Percentiles rank a stretch among this genome's conserved stretches.
phyloP scores from a whole-genome alignment of 306 rosid species.

The Prunus davidiana region DNA sequence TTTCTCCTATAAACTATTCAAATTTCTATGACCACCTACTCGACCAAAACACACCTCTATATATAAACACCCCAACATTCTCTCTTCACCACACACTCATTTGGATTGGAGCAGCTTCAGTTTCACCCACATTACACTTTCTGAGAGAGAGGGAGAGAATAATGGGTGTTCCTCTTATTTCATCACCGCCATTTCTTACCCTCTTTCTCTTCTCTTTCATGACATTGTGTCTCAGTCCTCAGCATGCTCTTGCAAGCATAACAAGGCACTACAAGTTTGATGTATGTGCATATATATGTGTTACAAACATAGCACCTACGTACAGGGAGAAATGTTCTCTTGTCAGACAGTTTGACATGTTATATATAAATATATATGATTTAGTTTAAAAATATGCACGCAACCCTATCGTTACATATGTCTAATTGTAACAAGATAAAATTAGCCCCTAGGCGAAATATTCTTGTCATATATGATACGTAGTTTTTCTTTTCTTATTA shows the following conservation, averaged over 20 bases:
- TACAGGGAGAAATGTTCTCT: no score
- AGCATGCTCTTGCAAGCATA: slow-evolving; percentile 35
- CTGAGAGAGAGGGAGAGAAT: not conserved
- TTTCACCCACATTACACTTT: not conserved
- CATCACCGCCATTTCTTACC: slow-evolving; percentile 8
- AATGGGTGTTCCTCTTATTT: slow-evolving; percentile 27
- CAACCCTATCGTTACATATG: no score
- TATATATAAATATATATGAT: not conserved
- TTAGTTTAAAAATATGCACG: no score
- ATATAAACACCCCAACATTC: slow-evolving; percentile 26
- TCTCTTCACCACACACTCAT: not conserved
- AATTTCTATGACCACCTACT: slow-evolving; percentile 17
- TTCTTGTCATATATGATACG: not conserved
- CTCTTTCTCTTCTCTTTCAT: slow-evolving; percentile 28
- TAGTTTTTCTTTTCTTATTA: not conserved
- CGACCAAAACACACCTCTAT: slow-evolving; percentile 29
- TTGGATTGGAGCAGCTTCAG: not conserved
- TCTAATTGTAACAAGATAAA: no score
- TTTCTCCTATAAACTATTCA: slow-evolving; percentile 20
- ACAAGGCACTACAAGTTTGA: slow-evolving; percentile 56
- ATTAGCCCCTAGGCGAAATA: no score
- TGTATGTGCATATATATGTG: slow-evolving; percentile 20
- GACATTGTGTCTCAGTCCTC: slow-evolving; percentile 20
- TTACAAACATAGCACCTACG: no score
- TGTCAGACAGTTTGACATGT: not conserved